Evolutionary conservation across 257 asterid genomes (phyloP), one percentile per base, ranked within the genome.

Genomic region (Nicotiana noctiflora): DNA sequence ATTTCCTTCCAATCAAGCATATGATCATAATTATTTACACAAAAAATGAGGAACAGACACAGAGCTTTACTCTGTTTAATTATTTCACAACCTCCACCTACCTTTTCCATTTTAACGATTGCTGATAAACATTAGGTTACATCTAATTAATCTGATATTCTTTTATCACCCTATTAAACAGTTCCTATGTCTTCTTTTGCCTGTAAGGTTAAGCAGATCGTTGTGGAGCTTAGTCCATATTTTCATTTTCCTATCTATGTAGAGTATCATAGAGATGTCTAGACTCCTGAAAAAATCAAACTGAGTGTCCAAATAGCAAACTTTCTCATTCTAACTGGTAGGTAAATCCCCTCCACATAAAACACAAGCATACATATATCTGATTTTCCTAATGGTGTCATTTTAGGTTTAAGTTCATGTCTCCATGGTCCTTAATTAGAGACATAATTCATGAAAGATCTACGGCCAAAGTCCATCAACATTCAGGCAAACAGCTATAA

Each of bases 281-380:
- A 9, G 25, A 32, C 27, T 66, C 53, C 55, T 18, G 29, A 34
- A 18, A 34, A 34, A 27, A 34, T 67, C 27, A n/a, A 66, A 40
- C 3, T 40, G 0, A 40, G 3, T 40, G 49, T 32, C 49, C 49
- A 40, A 40, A 40, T 2, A 40, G 12, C 49, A 40, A 8, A 18
- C 53, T 66, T 34, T 19, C 53, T 0, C 75, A 32, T 66, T 34
- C 75, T 21, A 34, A 34, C 53, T 67, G 31, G 11, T 0, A 67
- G 10, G 40, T 1, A 67, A n/a, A 34, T 8, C 18, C 76, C 51
- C 2, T n/a, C 5, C 18, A 67, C 18, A 34, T 27, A 34, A 67
- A 67, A n/a, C 76, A 67, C 53, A 67, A 67, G 29, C 76, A 67
- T 67, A 34, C 76, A 67, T n/a, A 52, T 34, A 9, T 67, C 76